Base-by-base conservation (phyloP, 352 stramenopile species). In the Phytophthora nicotianae region DNA sequence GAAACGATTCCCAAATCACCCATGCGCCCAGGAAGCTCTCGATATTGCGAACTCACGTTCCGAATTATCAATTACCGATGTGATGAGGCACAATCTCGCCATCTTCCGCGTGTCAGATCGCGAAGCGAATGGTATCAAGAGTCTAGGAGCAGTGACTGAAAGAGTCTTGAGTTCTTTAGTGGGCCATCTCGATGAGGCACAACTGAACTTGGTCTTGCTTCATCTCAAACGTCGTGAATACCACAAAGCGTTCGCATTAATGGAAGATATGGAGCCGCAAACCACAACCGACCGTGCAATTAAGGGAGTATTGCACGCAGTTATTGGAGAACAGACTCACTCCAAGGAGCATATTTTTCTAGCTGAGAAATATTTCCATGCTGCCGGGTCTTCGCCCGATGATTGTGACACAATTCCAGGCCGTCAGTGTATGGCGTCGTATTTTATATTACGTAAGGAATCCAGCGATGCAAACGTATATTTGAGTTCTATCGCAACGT, bases 311-410 rank as follows among this genome's bases (percentile, higher is more conserved):
- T 37, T 91, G 7, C 79, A 88, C 40, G 81, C 63, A 10, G 72
- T 76, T 33, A 88, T 88, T 42, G 80, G 83, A 4, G 79, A 90
- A 45, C 68, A 87, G 37, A 84, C 69, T 6, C 45, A 62, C 48
- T 86, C 73, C 19, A 85, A 88, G 35, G 81, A 92, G 16, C 77
- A 92, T 54, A 69, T 88, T 45, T 92, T 92, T 48, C 62, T 92
- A 0, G 79, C 81, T 16, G 83, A 92, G 46, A 90, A 89, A 51
- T 79, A 81, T 33, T 89, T 88, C 45, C 67, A 87, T 37, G 78
- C 70, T 43, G 75, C 85, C 8, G 83, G 83, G 1, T 72, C 75
- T 0, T 77, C 75, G 0, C 40, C 77, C 13, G 65, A 73, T 3
- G 75, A 88, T 29, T 70, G 63, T 10, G 75, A 93, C 26, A 91